phyloP scores from a whole-genome alignment of 306 rosid species.

The Canavalia ensiformis region DNA sequence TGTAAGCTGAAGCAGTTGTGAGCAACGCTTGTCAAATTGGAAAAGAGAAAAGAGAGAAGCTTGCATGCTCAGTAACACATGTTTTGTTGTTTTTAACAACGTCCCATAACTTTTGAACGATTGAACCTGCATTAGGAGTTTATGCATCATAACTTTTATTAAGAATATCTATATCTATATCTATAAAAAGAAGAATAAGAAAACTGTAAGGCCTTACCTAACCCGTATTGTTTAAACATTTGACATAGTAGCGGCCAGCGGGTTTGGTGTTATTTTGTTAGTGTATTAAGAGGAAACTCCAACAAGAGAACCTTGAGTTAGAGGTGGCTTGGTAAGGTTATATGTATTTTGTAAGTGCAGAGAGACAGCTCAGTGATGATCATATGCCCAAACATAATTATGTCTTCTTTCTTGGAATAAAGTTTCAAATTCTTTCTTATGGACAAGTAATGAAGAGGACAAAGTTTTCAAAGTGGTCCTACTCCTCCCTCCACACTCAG shows the following conservation, averaged over 20 bases:
- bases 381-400: conserved; percentile 10
- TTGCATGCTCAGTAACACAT: not conserved
- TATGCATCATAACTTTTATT: not conserved
- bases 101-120: not conserved
- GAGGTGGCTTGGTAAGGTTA: conserved; percentile 24
- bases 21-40: conserved; percentile 15
- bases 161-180: not conserved
- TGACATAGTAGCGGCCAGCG: not conserved
- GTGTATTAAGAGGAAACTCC: not conserved
- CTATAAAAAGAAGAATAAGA: not conserved
- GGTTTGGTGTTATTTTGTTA: conserved; percentile 1
- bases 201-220: not conserved
- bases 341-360: not conserved
- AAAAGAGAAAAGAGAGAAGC: conserved; percentile 5
- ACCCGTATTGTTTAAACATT: not conserved
- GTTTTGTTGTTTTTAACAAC: not conserved
- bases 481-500: not conserved
- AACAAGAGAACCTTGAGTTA: not conserved
- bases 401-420: not conserved
- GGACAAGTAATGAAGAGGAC: not conserved
- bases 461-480: conserved; percentile 37
- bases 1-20: not conserved
- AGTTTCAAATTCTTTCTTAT: conserved; percentile 12
- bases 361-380: conserved; percentile 1
- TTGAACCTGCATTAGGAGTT: not conserved